Percentiles rank a stretch among this genome's conserved stretches.
These are phyloP conservation scores for Stemphylium beticola DNA, from an alignment of 2,329 filamentous ascomycete genomes.

Conservation along the genomic window DNA sequence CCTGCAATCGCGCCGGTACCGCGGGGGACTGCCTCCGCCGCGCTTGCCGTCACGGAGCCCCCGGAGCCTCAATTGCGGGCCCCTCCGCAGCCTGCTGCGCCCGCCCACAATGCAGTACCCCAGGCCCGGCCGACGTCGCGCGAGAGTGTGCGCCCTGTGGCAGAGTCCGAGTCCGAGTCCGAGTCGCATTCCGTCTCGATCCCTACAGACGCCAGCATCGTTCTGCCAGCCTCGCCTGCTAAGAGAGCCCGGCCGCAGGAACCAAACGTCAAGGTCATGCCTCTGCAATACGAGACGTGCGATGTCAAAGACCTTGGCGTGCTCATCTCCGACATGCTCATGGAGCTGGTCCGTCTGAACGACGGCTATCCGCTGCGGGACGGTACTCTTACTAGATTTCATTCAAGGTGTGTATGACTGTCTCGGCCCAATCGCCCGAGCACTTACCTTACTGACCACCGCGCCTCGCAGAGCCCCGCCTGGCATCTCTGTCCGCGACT, in stretches of 20 bases:
- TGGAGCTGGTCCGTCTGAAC: slow-evolving; percentile 92
- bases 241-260: slow-evolving; percentile 45
- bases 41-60: slow-evolving; percentile 41
- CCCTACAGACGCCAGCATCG: slow-evolving; percentile 25
- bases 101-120: slow-evolving; percentile 26
- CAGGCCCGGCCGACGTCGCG: slow-evolving; percentile 17
- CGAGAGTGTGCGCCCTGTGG: slow-evolving; percentile 17
- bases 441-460: slow-evolving; percentile 14
- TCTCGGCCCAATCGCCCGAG: background rate
- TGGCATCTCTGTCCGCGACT: slow-evolving; percentile 92
- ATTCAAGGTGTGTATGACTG: slow-evolving; percentile 73
- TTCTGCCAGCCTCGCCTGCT: slow-evolving; percentile 33
- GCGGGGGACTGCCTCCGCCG: slow-evolving; percentile 43
- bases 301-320: slow-evolving; percentile 85
- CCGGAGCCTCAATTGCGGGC: slow-evolving; percentile 44
- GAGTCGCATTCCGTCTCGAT: too few relatives aligned
- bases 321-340: slow-evolving; percentile 91
- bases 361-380: slow-evolving; percentile 84
- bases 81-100: slow-evolving; percentile 37
- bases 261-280: slow-evolving; percentile 64
- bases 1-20: slow-evolving; percentile 26
- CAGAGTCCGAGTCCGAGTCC: slow-evolving; percentile 18
- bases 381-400: slow-evolving; percentile 89
- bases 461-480: slow-evolving; percentile 67
- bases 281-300: slow-evolving; percentile 80